Percentiles rank a stretch among this genome's conserved stretches.
Conservation (phyloP, 257 asterid genomes). For the Plantago elongata region DNA sequence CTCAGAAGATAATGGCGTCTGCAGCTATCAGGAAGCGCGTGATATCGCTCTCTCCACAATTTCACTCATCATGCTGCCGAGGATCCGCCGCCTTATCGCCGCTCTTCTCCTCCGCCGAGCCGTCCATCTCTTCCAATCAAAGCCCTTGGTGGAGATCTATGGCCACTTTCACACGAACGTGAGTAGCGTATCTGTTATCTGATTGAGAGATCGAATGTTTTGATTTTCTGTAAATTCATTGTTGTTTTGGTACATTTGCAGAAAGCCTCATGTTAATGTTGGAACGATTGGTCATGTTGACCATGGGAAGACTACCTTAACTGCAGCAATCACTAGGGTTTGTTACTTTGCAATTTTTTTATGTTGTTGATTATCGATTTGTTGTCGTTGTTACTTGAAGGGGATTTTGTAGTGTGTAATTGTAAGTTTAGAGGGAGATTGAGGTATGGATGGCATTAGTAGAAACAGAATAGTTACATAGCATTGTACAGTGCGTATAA, state of each 20-base stretch:
- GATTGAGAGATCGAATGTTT: neutral
- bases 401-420: neutral
- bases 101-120: conserved; percentile 30
- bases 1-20: conserved; percentile 36
- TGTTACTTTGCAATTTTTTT: neutral
- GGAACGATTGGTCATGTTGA: conserved; percentile 99
- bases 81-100: conserved; percentile 35
- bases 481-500: too few relatives aligned
- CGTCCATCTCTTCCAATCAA: conserved; percentile 38
- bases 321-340: conserved; percentile 96
- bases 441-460: too few relatives aligned
- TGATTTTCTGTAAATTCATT: neutral
- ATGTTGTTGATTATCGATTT: neutral
- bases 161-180: conserved; percentile 98
- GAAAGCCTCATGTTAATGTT: conserved; percentile 94
- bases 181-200: too few relatives aligned
- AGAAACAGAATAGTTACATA: too few relatives aligned
- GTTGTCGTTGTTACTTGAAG: neutral
- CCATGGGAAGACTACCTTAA: conserved; percentile 94
- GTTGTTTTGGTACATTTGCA: conserved; percentile 19
- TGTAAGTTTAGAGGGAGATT: too few relatives aligned
- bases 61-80: conserved; percentile 31
- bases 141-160: conserved; percentile 83
- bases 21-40: conserved; percentile 38
- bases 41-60: conserved; percentile 32